phyloP scores from a whole-genome alignment of 1,284 basidiomycete species.

The Austropuccinia psidii region DNA sequence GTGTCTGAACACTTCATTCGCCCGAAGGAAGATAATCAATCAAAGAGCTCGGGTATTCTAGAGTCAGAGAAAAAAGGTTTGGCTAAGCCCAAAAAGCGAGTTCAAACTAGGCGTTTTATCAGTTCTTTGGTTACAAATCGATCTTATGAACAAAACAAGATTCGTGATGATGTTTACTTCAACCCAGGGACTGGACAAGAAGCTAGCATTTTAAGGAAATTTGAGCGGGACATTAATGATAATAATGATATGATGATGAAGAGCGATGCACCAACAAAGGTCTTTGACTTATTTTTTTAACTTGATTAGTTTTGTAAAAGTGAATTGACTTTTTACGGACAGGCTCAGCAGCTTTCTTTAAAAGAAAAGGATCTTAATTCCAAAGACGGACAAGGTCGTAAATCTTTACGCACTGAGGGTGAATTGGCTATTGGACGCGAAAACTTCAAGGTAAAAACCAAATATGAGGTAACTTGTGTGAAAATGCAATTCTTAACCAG shows the following conservation, averaged over 20 bases:
- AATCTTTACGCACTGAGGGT: too few species aligned
- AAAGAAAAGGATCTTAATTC: too few species aligned
- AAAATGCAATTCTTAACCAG: too few species aligned
- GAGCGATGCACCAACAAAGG: background rate
- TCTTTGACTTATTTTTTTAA: background rate
- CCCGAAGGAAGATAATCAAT: background rate
- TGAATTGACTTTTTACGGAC: too few species aligned
- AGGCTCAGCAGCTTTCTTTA: too few species aligned
- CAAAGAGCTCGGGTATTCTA: constrained; percentile 4
- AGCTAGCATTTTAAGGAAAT: constrained; percentile 6
- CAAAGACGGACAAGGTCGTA: too few species aligned
- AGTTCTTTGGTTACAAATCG: constrained; percentile 11
- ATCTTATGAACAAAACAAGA: constrained; percentile 28
- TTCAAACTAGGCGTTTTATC: background rate
- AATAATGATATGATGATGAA: background rate
- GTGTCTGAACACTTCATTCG: constrained; percentile 13
- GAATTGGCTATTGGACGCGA: too few species aligned
- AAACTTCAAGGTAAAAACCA: too few species aligned
- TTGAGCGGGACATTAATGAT: background rate
- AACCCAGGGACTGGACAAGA: constrained; percentile 21
- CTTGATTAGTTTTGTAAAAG: too few species aligned
- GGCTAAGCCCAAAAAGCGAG: background rate
- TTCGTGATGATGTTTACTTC: constrained; percentile 12
- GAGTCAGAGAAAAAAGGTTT: constrained; percentile 16
- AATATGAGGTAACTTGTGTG: too few species aligned